Percentiles rank a stretch among this genome's conserved stretches.
phyloP scores from a whole-genome alignment of 805 yeast species.

The Yarrowia sp. region DNA sequence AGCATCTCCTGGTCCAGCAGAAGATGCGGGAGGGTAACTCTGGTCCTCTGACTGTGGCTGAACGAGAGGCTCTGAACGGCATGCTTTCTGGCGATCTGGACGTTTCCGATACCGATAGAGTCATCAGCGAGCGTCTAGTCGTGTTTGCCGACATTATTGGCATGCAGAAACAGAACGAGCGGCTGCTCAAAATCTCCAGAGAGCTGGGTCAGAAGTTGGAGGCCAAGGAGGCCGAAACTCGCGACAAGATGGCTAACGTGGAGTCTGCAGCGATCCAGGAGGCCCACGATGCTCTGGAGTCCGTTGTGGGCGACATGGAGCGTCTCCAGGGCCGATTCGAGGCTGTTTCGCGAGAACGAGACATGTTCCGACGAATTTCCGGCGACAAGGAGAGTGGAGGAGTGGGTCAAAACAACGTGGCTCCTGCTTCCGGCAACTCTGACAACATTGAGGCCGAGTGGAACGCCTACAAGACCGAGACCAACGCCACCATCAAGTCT shows the following conservation, averaged over 20 bases:
- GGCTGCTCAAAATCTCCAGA: conserved; percentile 71
- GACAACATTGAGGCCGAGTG: conserved; percentile 48
- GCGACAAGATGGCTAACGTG: conserved; percentile 43
- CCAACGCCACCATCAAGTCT: conserved; percentile 55
- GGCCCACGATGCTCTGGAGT: conserved; percentile 49
- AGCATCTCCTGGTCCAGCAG: conserved; percentile 63
- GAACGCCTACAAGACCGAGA: conserved; percentile 54
- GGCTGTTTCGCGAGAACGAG: conserved; percentile 70
- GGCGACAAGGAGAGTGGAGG: conserved; percentile 38
- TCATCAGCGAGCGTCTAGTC: conserved; percentile 77
- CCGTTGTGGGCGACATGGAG: conserved; percentile 51
- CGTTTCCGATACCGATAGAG: conserved; percentile 68
- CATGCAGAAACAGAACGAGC: conserved; percentile 75
- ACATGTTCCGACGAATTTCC: conserved; percentile 59
- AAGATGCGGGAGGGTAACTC: conserved; percentile 68
- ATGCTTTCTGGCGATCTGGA: conserved; percentile 53
- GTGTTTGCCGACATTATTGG: conserved; percentile 72
- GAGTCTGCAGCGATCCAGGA: conserved; percentile 50
- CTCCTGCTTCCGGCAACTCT: conserved; percentile 41
- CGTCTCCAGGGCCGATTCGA: conserved; percentile 60
- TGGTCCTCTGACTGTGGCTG: conserved; percentile 68
- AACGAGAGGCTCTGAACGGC: conserved; percentile 66
- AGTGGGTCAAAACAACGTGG: conserved; percentile 4
- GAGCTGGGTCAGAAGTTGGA: conserved; percentile 77
- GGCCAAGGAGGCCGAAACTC: conserved; percentile 56